These are phyloP conservation scores for Metschnikowia peoriensis DNA, from an alignment of 805 yeast species.

Conservation along the genomic window DNA sequence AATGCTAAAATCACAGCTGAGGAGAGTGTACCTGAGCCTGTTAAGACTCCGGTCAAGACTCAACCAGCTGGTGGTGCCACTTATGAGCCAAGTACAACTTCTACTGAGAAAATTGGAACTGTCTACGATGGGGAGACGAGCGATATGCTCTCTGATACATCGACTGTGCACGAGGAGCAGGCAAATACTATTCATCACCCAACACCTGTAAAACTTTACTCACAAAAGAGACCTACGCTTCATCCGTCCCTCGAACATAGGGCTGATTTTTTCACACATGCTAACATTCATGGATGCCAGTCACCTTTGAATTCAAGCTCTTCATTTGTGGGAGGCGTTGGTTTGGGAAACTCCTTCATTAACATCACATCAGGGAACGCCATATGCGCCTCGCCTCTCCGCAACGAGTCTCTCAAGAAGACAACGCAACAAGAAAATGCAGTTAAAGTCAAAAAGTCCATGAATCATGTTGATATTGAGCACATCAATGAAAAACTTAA, in stretches of 20 bases:
- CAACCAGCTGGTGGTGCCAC: not conserved
- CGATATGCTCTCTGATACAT: constrained; percentile 11
- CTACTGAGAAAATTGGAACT: not conserved
- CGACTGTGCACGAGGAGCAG: constrained; percentile 7
- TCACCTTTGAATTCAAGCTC: constrained; percentile 22
- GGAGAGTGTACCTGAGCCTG: not conserved
- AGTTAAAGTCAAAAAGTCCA: constrained; percentile 26
- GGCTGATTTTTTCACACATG: constrained; percentile 2
- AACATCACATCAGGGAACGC: constrained; percentile 26
- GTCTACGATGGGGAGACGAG: not conserved
- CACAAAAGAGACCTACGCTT: constrained; percentile 10
- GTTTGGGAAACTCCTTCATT: constrained; percentile 39
- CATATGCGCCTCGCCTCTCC: constrained; percentile 29
- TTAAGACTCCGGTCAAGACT: not conserved
- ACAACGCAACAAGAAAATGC: constrained; percentile 9
- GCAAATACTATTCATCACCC: constrained; percentile 14
- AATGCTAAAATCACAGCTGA: not conserved
- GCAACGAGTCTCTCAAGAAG: constrained; percentile 12
- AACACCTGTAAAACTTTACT: constrained; percentile 13
- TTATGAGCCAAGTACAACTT: not conserved
- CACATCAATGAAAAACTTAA: constrained; percentile 25
- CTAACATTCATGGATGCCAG: constrained; percentile 4
- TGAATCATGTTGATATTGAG: constrained; percentile 29
- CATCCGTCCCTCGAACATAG: constrained; percentile 6
- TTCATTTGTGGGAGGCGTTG: constrained; percentile 33